phyloP scores from a whole-genome alignment of 2,329 filamentous ascomycete species.

The Cladosporium sp. region DNA sequence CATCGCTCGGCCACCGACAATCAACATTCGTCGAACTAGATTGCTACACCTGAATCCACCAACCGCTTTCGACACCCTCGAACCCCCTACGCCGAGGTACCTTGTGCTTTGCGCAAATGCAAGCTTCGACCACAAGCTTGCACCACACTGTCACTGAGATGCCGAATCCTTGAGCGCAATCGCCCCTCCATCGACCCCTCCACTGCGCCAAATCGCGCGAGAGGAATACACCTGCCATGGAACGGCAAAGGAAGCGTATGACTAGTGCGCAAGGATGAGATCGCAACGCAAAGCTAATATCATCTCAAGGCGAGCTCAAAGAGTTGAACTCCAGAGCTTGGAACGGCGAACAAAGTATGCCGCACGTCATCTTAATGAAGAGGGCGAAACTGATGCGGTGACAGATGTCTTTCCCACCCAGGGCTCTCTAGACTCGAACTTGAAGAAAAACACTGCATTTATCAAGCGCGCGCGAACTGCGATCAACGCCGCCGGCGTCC shows the following conservation, averaged over 20 bases:
- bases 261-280: not conserved
- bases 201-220: slow-evolving; percentile 22
- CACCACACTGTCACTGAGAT: slow-evolving; percentile 26
- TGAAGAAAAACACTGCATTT: slow-evolving; percentile 98
- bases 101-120: slow-evolving; percentile 26
- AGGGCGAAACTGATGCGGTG: slow-evolving; percentile 15
- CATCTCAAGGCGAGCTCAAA: slow-evolving; percentile 72
- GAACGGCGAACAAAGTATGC: slow-evolving; percentile 77
- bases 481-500: slow-evolving; percentile 71
- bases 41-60: not conserved
- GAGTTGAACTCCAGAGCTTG: slow-evolving; percentile 82
- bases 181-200: slow-evolving; percentile 19
- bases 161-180: slow-evolving; percentile 30
- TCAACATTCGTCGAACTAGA: not conserved
- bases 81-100: not conserved
- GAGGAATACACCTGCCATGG: slow-evolving; percentile 38
- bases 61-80: not conserved
- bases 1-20: not conserved
- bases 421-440: slow-evolving; percentile 80
- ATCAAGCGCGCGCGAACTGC: slow-evolving; percentile 93
- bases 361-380: not conserved
- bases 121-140: slow-evolving; percentile 31
- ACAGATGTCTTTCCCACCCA: slow-evolving; percentile 73
- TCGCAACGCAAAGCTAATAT: slow-evolving; percentile 10
- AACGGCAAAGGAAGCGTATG: slow-evolving; percentile 47